Percentiles rank a stretch among this genome's conserved stretches.
These are phyloP conservation scores for Xylariaceae sp. DNA, from an alignment of 2,329 filamentous ascomycete genomes.

Conservation along the genomic window DNA sequence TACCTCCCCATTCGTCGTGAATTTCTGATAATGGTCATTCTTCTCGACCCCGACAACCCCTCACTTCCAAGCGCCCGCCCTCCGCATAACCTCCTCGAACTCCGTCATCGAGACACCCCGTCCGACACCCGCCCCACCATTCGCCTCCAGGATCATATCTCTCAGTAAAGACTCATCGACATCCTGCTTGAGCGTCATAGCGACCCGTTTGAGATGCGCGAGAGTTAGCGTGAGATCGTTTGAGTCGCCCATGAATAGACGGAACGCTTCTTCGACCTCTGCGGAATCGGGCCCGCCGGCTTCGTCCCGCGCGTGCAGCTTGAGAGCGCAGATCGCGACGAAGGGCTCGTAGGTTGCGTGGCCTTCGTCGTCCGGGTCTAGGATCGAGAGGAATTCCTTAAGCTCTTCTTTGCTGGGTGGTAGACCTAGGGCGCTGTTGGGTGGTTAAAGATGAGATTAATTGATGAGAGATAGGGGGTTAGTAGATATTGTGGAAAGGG, in stretches of 20 bases:
- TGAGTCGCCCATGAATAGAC: constrained; percentile 55
- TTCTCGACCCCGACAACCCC: background rate
- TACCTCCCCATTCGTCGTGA: background rate
- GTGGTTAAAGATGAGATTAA: background rate
- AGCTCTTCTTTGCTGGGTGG: constrained; percentile 65
- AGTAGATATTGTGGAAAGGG: too few species aligned
- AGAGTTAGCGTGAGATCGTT: constrained; percentile 63
- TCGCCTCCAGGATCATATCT: constrained; percentile 95
- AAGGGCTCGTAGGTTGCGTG: constrained; percentile 77
- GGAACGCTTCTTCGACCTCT: constrained; percentile 79
- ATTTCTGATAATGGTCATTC: background rate
- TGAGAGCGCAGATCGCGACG: constrained; percentile 81
- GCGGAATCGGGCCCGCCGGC: constrained; percentile 49
- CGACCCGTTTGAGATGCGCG: constrained; percentile 72
- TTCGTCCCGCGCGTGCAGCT: constrained; percentile 62
- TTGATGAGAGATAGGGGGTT: background rate
- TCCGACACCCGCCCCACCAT: constrained; percentile 69
- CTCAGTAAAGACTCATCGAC: constrained; percentile 77
- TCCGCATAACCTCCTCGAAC: constrained; percentile 80
- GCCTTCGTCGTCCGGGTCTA: constrained; percentile 79
- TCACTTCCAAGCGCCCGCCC: constrained; percentile 79
- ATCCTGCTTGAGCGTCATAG: constrained; percentile 76
- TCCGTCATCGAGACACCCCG: constrained; percentile 72
- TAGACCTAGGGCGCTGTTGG: constrained; percentile 74
- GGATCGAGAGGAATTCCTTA: constrained; percentile 68